Conservation (phyloP, 1,284 basidiomycete genomes). For the Malassezia sympodialis region DNA sequence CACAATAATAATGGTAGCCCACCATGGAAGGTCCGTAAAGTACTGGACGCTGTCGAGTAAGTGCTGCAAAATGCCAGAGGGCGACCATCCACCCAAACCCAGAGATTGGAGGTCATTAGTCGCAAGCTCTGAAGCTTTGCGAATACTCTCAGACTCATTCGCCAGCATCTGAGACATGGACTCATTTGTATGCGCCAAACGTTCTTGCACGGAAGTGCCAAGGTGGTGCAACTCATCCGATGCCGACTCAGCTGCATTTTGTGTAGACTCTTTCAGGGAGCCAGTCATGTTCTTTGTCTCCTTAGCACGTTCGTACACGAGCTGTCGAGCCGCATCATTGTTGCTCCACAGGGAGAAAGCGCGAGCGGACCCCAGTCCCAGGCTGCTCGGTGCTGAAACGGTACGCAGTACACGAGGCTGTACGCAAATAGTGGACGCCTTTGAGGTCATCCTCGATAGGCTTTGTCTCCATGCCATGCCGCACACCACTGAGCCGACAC, state of each 20-base stretch:
- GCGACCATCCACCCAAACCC: constrained; percentile 58
- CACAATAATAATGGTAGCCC: constrained; percentile 58
- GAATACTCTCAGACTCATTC: constrained; percentile 1
- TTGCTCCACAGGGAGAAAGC: constrained; percentile 8
- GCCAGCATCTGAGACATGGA: background rate
- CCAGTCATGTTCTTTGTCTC: background rate
- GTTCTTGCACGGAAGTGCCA: constrained; percentile 7
- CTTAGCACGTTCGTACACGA: background rate
- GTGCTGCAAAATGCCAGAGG: constrained; percentile 55
- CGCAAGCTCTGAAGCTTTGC: constrained; percentile 3
- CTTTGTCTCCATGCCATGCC: background rate
- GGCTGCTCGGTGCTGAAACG: background rate
- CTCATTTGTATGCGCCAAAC: constrained; percentile 3
- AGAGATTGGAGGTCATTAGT: constrained; percentile 60
- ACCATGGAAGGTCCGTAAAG: constrained; percentile 54
- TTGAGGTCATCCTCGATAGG: background rate
- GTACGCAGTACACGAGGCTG: background rate
- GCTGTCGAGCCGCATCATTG: constrained; percentile 12
- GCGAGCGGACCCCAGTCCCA: background rate
- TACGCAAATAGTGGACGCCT: background rate
- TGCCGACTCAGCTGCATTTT: background rate
- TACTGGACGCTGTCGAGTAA: constrained; percentile 65
- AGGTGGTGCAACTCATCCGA: background rate
- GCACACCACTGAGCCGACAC: constrained; percentile 4
- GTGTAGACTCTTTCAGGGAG: background rate